Evolutionary conservation across 78 protist species (phyloP).

Genomic region (Dictyostelium discoideum): dicty_2.7 NC_007089.4:717501-718000

Average conservation of each 20-base stretch:
- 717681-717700: not conserved
- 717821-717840: too few species aligned
- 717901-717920: not conserved
- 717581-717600: too few species aligned
- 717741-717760: not conserved
- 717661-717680: not conserved
- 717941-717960: not conserved
- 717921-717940: not conserved
- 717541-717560: too few species aligned
- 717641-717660: not conserved
- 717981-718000: conserved; percentile 27
- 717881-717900: not conserved
- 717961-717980: conserved; percentile 1
- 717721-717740: not conserved
- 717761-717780: not conserved
- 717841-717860: too few species aligned
- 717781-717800: too few species aligned
- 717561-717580: too few species aligned
- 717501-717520: too few species aligned
- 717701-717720: not conserved
- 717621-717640: not conserved
- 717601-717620: not conserved
- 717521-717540: too few species aligned
- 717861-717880: not conserved
- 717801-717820: not conserved